phyloP scores from a whole-genome alignment of 306 rosid genomes.

The Pterocarpus santalinus region DNA sequence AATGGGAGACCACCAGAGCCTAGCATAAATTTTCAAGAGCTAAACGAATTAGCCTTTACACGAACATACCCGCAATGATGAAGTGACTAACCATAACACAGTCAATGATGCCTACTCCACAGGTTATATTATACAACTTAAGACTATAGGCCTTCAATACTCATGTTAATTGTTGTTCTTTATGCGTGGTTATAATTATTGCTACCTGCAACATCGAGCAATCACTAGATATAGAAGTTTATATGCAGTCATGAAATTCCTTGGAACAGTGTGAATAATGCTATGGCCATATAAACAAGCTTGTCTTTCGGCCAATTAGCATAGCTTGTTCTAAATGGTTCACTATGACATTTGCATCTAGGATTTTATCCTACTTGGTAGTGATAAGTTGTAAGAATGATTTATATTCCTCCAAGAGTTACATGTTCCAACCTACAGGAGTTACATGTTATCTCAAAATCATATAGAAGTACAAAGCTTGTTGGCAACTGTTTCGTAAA shows the following conservation, averaged over 20 bases:
- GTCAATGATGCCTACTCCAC: constrained; percentile 35
- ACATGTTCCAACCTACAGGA: background rate
- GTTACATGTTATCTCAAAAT: constrained; percentile 36
- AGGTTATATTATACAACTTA: constrained; percentile 18
- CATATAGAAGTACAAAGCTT: background rate
- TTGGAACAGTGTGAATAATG: constrained; percentile 31
- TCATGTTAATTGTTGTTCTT: constrained; percentile 14
- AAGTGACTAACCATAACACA: constrained; percentile 22
- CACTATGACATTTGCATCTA: constrained; percentile 21
- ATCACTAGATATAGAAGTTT: constrained; percentile 34
- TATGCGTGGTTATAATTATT: constrained; percentile 34
- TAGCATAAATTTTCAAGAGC: constrained; percentile 53
- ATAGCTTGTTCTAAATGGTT: constrained; percentile 1
- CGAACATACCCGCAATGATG: constrained; percentile 43
- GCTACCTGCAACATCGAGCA: constrained; percentile 14
- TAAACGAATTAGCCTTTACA: constrained; percentile 51
- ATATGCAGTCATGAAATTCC: constrained; percentile 43
- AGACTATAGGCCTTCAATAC: constrained; percentile 21
- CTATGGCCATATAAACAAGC: constrained; percentile 33
- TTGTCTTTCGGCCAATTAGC: constrained; percentile 3
- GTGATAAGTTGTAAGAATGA: constrained; percentile 29
- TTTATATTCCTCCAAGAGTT: constrained; percentile 30
- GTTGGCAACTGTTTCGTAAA: constrained; percentile 4
- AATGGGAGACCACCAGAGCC: constrained; percentile 40
- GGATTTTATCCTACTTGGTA: constrained; percentile 37